phyloP scores from a whole-genome alignment of 2,329 filamentous ascomycete genomes.

The Botrytis tulipae region DNA sequence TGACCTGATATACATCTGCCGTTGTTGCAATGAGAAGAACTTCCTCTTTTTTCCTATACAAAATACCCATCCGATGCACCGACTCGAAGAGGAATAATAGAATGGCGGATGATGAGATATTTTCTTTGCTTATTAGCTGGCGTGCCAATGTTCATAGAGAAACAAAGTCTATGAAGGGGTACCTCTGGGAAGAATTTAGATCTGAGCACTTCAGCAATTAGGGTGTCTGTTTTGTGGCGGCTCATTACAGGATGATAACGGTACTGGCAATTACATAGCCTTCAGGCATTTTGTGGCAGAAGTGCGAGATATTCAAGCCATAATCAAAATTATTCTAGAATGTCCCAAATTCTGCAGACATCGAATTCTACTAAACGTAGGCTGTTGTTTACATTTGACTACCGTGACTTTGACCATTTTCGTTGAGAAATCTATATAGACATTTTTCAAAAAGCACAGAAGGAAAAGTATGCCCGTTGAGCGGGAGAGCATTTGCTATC shows the following conservation, averaged over 20 bases:
- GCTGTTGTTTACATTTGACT: accelerated
- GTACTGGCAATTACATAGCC: neutral
- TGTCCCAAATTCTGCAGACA: neutral
- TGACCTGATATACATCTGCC: too few relatives aligned
- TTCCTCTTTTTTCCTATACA: too few relatives aligned
- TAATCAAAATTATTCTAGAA: neutral
- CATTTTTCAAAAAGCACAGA: too few relatives aligned
- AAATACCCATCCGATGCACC: accelerated
- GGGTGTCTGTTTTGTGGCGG: too few relatives aligned
- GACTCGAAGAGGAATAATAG: accelerated
- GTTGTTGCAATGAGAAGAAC: too few relatives aligned
- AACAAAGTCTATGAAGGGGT: neutral
- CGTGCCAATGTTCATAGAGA: too few relatives aligned
- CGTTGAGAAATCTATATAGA: neutral
- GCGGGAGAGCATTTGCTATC: neutral
- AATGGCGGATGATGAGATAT: neutral
- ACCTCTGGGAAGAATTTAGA: too few relatives aligned
- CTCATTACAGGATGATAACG: neutral
- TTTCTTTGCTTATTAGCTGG: neutral
- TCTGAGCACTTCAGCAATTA: neutral
- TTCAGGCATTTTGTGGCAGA: neutral
- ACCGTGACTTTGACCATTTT: neutral
- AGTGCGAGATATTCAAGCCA: neutral
- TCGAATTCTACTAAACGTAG: accelerated
- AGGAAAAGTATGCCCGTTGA: neutral